Conservation (phyloP, 2,329 filamentous ascomycete species). For the Trichoderma simmonsii region DNA sequence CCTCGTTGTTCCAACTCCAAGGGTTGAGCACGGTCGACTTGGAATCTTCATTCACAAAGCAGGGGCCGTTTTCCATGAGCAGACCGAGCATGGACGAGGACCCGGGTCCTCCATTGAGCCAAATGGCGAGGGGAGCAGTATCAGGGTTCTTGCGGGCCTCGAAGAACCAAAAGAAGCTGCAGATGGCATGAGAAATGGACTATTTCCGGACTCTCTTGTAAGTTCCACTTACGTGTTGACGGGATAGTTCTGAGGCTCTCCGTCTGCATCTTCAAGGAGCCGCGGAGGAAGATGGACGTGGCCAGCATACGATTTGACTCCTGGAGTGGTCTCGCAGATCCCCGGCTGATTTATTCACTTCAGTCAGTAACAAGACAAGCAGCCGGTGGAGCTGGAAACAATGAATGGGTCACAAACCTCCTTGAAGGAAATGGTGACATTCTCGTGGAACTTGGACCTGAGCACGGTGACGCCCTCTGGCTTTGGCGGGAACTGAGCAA, state of each 20-base stretch:
- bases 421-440: constrained; percentile 62
- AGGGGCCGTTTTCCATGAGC: constrained; percentile 58
- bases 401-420: constrained; percentile 32
- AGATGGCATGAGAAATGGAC: background rate
- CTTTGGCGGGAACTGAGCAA: constrained; percentile 32
- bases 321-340: constrained; percentile 55
- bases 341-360: constrained; percentile 44
- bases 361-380: background rate
- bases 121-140: constrained; percentile 52
- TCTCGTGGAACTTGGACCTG: constrained; percentile 55
- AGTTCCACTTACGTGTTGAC: constrained; percentile 43
- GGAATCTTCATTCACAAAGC: constrained; percentile 45
- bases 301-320: constrained; percentile 62
- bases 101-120: constrained; percentile 64
- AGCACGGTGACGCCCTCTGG: constrained; percentile 44
- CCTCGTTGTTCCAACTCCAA: constrained; percentile 61
- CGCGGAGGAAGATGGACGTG: constrained; percentile 56
- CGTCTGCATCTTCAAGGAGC: constrained; percentile 35
- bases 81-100: constrained; percentile 61
- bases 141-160: constrained; percentile 41
- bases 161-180: constrained; percentile 49
- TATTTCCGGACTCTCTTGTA: background rate
- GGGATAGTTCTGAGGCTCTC: constrained; percentile 45
- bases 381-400: background rate
- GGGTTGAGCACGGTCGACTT: constrained; percentile 53